Percentiles rank a stretch among this genome's conserved stretches.
These are phyloP conservation scores for Paramecium primaurelia DNA, from an alignment of 73 alveolate genomes.

Conservation along the genomic window DNA sequence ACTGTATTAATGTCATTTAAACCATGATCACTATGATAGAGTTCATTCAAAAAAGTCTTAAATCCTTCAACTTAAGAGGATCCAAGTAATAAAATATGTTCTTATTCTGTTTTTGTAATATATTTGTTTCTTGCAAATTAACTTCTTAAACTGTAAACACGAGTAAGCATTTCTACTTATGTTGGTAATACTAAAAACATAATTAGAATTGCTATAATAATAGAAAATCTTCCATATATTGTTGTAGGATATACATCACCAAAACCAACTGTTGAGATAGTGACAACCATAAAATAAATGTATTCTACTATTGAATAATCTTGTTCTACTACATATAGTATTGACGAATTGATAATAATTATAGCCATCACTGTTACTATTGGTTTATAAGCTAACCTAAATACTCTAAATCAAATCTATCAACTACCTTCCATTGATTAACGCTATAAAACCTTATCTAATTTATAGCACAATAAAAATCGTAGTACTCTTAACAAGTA, in stretches of 20 bases:
- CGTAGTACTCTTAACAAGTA: slow-evolving; percentile 70
- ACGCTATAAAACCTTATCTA: slow-evolving; percentile 65
- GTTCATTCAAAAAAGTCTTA: slow-evolving; percentile 86
- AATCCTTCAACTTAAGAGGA: slow-evolving; percentile 86
- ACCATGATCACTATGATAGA: slow-evolving; percentile 93
- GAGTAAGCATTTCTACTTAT: slow-evolving; percentile 67
- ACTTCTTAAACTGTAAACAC: slow-evolving; percentile 75
- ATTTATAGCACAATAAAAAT: slow-evolving; percentile 60
- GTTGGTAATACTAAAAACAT: slow-evolving; percentile 67
- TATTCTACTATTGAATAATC: slow-evolving; percentile 1
- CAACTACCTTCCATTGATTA: slow-evolving; percentile 62
- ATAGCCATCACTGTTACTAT: slow-evolving; percentile 57
- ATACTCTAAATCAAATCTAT: slow-evolving; percentile 59
- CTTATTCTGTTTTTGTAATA: slow-evolving; percentile 64
- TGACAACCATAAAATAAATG: slow-evolving; percentile 27
- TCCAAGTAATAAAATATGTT: slow-evolving; percentile 88
- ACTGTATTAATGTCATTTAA: slow-evolving; percentile 76
- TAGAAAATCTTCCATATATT: slow-evolving; percentile 76
- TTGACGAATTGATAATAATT: neutral
- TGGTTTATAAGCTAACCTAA: slow-evolving; percentile 64
- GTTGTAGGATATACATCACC: slow-evolving; percentile 91
- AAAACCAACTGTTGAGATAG: slow-evolving; percentile 59
- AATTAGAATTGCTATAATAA: slow-evolving; percentile 74
- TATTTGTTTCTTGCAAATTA: slow-evolving; percentile 76
- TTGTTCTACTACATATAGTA: neutral